These are phyloP conservation scores for Thalassiosira sp. DNA, from an alignment of 352 stramenopile genomes.

Conservation along the genomic window DNA sequence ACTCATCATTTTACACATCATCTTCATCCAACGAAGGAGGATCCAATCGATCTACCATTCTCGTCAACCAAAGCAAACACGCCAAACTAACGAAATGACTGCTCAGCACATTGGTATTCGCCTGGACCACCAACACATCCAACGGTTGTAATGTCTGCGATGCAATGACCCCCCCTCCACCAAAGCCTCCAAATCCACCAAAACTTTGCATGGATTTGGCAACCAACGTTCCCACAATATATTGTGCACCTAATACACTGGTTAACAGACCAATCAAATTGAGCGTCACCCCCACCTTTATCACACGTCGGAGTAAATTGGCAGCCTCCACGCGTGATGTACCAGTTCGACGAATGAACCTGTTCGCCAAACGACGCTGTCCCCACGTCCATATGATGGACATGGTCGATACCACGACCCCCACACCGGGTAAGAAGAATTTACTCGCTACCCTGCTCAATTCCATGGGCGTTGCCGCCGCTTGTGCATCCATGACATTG, in stretches of 20 bases:
- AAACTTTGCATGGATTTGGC: conserved; percentile 66
- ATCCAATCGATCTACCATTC: conserved; percentile 65
- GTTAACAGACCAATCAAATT: conserved; percentile 78
- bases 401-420: conserved; percentile 48
- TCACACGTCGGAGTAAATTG: conserved; percentile 67
- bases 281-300: conserved; percentile 61
- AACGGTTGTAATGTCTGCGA: conserved; percentile 71
- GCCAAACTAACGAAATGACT: conserved; percentile 79
- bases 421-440: conserved; percentile 67
- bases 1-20: conserved; percentile 22
- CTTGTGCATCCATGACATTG: conserved; percentile 53
- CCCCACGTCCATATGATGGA: conserved; percentile 81
- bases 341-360: conserved; percentile 44
- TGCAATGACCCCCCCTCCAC: conserved; percentile 22
- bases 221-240: conserved; percentile 78
- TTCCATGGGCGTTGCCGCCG: conserved; percentile 9
- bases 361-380: conserved; percentile 51
- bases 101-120: conserved; percentile 82
- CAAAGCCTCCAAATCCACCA: conserved; percentile 28
- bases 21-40: conserved; percentile 68
- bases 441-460: conserved; percentile 40
- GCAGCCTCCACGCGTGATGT: conserved; percentile 52
- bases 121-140: conserved; percentile 84
- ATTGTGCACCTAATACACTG: conserved; percentile 70
- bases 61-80: conserved; percentile 65